phyloP scores from a whole-genome alignment of 2,329 filamentous ascomycete genomes.

The Diaporthe eres region DNA sequence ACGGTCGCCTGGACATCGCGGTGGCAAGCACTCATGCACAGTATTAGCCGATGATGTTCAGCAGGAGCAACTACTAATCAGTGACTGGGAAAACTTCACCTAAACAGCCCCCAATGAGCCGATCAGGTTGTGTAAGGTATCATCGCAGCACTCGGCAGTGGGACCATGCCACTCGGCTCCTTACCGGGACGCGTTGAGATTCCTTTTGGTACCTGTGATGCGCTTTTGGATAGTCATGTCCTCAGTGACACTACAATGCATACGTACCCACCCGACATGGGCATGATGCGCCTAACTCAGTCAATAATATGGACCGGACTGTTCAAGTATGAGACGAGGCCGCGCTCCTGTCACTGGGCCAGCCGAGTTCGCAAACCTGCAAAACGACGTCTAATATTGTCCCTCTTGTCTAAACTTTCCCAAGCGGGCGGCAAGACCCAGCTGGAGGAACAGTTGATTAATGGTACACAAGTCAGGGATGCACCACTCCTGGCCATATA shows the following conservation, averaged over 20 bases:
- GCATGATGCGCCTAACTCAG: not conserved
- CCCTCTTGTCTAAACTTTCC: slow-evolving; percentile 37
- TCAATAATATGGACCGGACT: too few species aligned
- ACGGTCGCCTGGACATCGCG: not conserved
- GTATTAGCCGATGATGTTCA: not conserved
- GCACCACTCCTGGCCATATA: slow-evolving; percentile 33
- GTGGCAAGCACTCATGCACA: too few species aligned
- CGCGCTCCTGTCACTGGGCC: slow-evolving; percentile 24
- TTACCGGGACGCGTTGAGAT: not conserved
- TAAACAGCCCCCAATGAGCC: not conserved
- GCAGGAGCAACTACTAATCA: not conserved
- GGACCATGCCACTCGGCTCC: not conserved
- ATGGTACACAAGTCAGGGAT: slow-evolving; percentile 37
- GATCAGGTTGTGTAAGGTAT: not conserved
- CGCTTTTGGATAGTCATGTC: not conserved
- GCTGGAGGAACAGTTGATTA: slow-evolving; percentile 32
- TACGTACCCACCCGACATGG: not conserved
- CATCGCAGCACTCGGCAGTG: not conserved
- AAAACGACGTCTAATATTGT: slow-evolving; percentile 39
- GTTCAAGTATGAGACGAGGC: not conserved
- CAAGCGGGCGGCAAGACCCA: slow-evolving; percentile 19
- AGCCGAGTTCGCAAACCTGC: slow-evolving; percentile 24
- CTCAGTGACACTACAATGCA: not conserved
- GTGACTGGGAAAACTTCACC: not conserved
- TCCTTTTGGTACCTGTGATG: not conserved